These are phyloP conservation scores for Crataegus laevigata DNA, from an alignment of 306 rosid genomes.

Conservation along the genomic window DNA sequence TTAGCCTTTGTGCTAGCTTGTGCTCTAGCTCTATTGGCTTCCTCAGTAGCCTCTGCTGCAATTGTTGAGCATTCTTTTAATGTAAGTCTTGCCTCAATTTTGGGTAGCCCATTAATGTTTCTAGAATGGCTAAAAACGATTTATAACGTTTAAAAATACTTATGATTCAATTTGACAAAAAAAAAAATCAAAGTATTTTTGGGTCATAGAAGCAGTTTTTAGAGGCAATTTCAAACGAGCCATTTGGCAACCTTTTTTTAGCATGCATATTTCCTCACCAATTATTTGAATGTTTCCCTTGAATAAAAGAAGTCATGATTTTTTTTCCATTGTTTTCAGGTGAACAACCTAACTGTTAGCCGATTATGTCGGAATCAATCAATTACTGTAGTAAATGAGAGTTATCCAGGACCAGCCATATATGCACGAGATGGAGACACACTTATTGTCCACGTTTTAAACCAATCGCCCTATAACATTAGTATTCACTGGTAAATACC, in stretches of 20 bases:
- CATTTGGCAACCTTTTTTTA: neutral
- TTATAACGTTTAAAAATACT: neutral
- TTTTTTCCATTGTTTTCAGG: conserved; percentile 11
- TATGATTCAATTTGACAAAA: neutral
- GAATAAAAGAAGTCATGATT: neutral
- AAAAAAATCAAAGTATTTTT: too few species aligned
- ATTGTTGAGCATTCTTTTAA: conserved; percentile 37
- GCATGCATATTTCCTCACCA: neutral
- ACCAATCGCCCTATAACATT: conserved; percentile 42
- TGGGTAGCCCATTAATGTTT: neutral
- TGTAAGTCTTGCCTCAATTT: conserved; percentile 17
- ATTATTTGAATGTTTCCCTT: neutral
- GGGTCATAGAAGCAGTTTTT: neutral
- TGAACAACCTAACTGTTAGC: conserved; percentile 24
- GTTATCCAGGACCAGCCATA: conserved; percentile 45
- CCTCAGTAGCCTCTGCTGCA: conserved; percentile 37
- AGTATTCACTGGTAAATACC: conserved; percentile 46
- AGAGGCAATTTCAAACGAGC: neutral
- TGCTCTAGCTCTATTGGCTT: conserved; percentile 28
- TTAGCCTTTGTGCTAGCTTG: conserved; percentile 17
- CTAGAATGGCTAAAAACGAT: too few species aligned
- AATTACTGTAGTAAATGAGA: conserved; percentile 43
- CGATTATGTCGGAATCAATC: conserved; percentile 34
- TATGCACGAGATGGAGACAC: conserved; percentile 38
- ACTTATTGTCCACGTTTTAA: conserved; percentile 38